These are phyloP conservation scores for Cucurbita maxima DNA, from an alignment of 306 rosid species.

Conservation along the genomic window DNA sequence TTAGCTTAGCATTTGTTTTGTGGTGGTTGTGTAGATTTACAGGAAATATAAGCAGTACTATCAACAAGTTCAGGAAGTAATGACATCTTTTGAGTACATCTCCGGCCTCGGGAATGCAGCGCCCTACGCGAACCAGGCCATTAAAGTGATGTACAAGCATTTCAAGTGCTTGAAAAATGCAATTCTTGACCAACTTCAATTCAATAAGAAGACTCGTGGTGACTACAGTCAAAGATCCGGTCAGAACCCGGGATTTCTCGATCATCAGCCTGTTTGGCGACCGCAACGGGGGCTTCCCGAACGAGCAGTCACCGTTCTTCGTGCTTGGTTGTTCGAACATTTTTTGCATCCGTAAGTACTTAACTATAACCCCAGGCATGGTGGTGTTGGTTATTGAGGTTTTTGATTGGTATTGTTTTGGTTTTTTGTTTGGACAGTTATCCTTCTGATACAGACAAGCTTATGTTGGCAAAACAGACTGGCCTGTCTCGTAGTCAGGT, in stretches of 20 bases:
- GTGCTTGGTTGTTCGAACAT: conserved; percentile 85
- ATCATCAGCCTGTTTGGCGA: conserved; percentile 76
- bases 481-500: conserved; percentile 92
- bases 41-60: conserved; percentile 72
- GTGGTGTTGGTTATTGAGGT: neutral
- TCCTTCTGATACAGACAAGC: conserved; percentile 79
- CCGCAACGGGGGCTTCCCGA: conserved; percentile 94
- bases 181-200: conserved; percentile 65
- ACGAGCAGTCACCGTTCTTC: conserved; percentile 59
- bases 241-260: conserved; percentile 34
- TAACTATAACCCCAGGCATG: too few relatives aligned
- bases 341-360: conserved; percentile 77
- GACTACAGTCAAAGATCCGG: conserved; percentile 27
- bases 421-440: conserved; percentile 30
- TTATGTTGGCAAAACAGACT: conserved; percentile 80
- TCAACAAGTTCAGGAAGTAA: conserved; percentile 63
- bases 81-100: conserved; percentile 68
- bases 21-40: conserved; percentile 41
- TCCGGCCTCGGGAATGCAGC: conserved; percentile 68
- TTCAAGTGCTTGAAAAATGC: conserved; percentile 63
- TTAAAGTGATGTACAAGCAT: conserved; percentile 68
- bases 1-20: neutral
- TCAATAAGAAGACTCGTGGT: conserved; percentile 24
- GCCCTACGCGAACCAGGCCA: conserved; percentile 68
- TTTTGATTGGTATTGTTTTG: neutral